Percentiles rank a stretch among this genome's conserved stretches.
These are phyloP conservation scores for Acrodontium crateriforme DNA, from an alignment of 2,329 filamentous ascomycete species.

Conservation along the genomic window DNA sequence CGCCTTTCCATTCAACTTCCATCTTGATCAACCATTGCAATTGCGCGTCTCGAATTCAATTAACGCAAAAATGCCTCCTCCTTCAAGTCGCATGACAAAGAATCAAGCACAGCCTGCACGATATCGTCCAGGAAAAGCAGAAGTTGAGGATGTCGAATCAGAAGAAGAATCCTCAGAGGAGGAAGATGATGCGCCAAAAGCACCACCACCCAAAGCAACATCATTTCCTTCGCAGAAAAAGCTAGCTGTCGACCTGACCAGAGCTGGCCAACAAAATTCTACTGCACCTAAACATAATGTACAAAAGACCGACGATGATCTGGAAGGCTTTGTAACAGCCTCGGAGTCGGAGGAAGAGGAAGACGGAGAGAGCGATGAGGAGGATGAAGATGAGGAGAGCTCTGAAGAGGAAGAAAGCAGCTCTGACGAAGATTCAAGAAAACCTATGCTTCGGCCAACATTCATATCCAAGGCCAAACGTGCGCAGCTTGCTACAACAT, in stretches of 20 bases:
- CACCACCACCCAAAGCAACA: conserved; percentile 29
- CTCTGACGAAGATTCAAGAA: conserved; percentile 44
- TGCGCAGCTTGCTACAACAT: conserved; percentile 17
- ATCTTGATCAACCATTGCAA: too few species aligned
- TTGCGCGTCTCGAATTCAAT: too few species aligned
- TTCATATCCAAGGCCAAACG: conserved; percentile 53
- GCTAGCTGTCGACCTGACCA: conserved; percentile 28
- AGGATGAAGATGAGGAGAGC: conserved; percentile 27
- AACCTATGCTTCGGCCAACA: conserved; percentile 48
- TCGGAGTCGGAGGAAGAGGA: conserved; percentile 24
- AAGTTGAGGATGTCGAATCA: conserved; percentile 34
- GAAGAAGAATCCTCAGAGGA: conserved; percentile 36
- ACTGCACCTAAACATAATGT: conserved; percentile 13
- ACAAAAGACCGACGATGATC: conserved; percentile 21
- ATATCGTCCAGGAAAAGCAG: conserved; percentile 72
- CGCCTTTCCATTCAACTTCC: too few species aligned
- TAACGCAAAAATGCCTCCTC: conserved; percentile 49
- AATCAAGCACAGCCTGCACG: conserved; percentile 71
- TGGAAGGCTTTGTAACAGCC: conserved; percentile 48
- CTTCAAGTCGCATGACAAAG: conserved; percentile 70
- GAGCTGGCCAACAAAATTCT: conserved; percentile 21
- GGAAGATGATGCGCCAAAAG: conserved; percentile 28
- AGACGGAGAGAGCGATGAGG: conserved; percentile 22
- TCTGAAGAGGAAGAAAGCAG: conserved; percentile 45
- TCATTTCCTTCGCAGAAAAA: conserved; percentile 33